Base-by-base conservation (phyloP, 1,284 basidiomycete species). In the Puccinia triticina region DNA sequence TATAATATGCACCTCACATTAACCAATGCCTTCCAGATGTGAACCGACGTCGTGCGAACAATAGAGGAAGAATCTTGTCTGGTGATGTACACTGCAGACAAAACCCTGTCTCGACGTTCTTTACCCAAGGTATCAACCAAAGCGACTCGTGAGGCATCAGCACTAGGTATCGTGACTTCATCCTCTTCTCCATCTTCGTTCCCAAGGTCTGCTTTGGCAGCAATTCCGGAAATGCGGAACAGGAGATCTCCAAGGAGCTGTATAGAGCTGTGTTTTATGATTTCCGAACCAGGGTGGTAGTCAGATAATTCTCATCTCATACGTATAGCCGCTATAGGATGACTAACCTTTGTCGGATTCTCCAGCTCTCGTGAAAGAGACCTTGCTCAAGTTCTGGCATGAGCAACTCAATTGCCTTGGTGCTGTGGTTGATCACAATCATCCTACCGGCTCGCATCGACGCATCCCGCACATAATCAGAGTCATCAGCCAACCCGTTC, bases 381-480 rank as follows among this genome's bases (percentile, higher is more conserved):
- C 96, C 95, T 74, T 90, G 91, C 88, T 99, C 96, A 72, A 99
- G 91, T 87, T 98, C 95, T 3, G 96, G 97, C 40, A 99, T 89
- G 5, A 99, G 90, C 43, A 99, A 89, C 84, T 99, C 96, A 82
- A 99, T 94, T 4, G 97, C 96, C 86, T 92, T 93, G 86, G 87
- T 91, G 37, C 95, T 93, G 88, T 99, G 98, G 88, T 98, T 98
- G 83, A 92, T 93, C 84, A 99, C 94, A 85, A 99, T 93, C 96
- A 99, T 99, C 84, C 96, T 91, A 84, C 96, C 96, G n/a, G 97
- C 96, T 55, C 94, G 91, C 96, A 99, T 98, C 5, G 96, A 96
- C 21, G 96, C 96, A 84, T 98, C 95, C 67, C 95, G 90, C 37
- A 89, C 89, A 85, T 93, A 95, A 88, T 99, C 97, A 85, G 96